Percentiles rank a stretch among this genome's conserved stretches.
These are phyloP conservation scores for Cyathus striatus DNA, from an alignment of 768 basidiomycete species.

Conservation along the genomic window DNA sequence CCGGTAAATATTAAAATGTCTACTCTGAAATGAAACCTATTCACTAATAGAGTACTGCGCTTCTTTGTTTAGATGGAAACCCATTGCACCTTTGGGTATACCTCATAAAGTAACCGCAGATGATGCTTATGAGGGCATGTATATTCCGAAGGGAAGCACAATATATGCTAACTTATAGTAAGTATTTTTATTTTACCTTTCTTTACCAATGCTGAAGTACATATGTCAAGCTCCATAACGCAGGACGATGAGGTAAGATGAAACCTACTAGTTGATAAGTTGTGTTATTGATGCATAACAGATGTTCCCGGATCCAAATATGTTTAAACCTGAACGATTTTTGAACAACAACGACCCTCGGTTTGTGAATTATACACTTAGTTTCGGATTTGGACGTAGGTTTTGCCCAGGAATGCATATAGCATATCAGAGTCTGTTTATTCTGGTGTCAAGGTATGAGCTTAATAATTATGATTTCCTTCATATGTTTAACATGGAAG, in stretches of 20 bases:
- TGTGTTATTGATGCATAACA: background rate
- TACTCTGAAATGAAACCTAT: background rate
- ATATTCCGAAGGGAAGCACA: slow-evolving; percentile 30
- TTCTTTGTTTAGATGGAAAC: slow-evolving; percentile 19
- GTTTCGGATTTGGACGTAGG: background rate
- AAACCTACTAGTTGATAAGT: background rate
- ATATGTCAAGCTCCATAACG: slow-evolving; percentile 13
- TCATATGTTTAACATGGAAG: background rate
- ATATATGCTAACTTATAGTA: slow-evolving; percentile 18
- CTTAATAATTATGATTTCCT: background rate
- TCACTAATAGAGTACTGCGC: no score
- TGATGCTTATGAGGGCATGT: slow-evolving; percentile 29
- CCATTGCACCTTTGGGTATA: slow-evolving; percentile 21
- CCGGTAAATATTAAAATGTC: slow-evolving; percentile 7
- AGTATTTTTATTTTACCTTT: slow-evolving; percentile 2
- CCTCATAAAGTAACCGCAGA: slow-evolving; percentile 29
- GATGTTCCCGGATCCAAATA: background rate
- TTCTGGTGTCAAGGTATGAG: background rate
- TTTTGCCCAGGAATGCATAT: background rate
- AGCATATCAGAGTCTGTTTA: background rate
- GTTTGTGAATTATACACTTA: background rate
- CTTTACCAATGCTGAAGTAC: background rate
- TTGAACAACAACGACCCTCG: background rate
- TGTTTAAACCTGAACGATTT: background rate
- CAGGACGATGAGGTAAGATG: slow-evolving; percentile 13